Base-by-base conservation (phyloP, 169 alveolate genomes). In the Eimeria falciformis region DNA sequence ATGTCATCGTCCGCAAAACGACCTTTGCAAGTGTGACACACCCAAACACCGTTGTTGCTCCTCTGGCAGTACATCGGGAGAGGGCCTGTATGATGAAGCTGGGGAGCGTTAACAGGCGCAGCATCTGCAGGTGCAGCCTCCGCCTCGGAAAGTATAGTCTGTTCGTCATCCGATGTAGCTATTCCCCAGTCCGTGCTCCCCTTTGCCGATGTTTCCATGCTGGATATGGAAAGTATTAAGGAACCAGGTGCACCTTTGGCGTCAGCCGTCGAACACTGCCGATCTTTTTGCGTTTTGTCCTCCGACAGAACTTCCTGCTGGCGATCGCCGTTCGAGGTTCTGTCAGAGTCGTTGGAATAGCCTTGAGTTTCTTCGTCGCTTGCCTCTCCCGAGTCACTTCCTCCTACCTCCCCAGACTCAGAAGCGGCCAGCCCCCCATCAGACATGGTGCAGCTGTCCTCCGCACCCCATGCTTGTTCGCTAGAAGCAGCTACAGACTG, bases 1-100 rank as follows among this genome's bases (percentile, higher is more conserved):
- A 87, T 71, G n/a, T 87, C 93, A 69, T 87, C 69, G 68, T 87
- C 93, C 7, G 86, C 50, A 87, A 87, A 87, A 40, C 78, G 83
- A 46, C 84, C 73, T 25, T 40, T 47, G 79, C 93, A 87, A 25
- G 88, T 40, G n/a, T 47, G 27, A 79, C 93, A 87, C 9, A 33
- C 53, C 93, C 93, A 87, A 37, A 53, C 9, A 40, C 84, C 90
- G 47, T 37, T 81, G 75, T 43, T 9, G 77, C 33, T 40, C 14
- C 90, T 53, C 56, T 81, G 90, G 46, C 90, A 81, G 78, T 81
- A 81, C 75, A 27, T 81, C 2, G 77, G 90, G 33, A 71, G 89
- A 18, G 37, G 37, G 21, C 55, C 50, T 37, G 62, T 2, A 29
- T 53, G 46, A 43, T 47, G 3, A 25, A 27, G 50, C 18, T 29